Evolutionary conservation across 306 rosid genomes (phyloP), one percentile per base, ranked within the genome.

Genomic region (Alnus glutinosa): DNA sequence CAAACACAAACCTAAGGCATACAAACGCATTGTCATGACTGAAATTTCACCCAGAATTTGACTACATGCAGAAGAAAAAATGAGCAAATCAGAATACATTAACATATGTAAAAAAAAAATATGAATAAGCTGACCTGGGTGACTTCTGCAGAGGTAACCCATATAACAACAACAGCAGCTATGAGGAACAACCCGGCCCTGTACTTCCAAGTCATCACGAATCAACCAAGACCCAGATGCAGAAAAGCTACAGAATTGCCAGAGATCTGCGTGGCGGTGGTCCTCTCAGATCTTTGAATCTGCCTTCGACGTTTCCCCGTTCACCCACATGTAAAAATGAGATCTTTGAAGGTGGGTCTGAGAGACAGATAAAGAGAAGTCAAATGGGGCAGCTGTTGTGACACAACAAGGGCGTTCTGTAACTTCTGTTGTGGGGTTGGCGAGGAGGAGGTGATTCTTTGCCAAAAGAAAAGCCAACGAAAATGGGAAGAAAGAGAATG

Each of bases 61-160:
- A 57, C 62, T 18, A 57, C 18, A 6, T 0, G 28, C 28, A 23
- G 28, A 23, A 23, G 28, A 23, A 23, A 23, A 23, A 23, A 23
- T 23, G 63, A 57, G 34, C n/a, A 23, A 57, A 57, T n/a, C 63
- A 23, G 32, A 19, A 61, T 9, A 63, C 49, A 12, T 18, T n/a
- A 10, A 42, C 3, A 62, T 51, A 16, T 44, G 14, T 44, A 58
- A 46, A 30, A 52, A 79, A 68, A 49, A 46, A 16, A 4, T 59
- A 37, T 59, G 15, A 54, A 1, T 16, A 71, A 82, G 0, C 80
- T 18, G 76, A 92, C 99, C 97, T 96, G 99, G 50, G 99, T 95
- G 52, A 95, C 98, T 88, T 95, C 99, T 39, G 99, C 97, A 19
- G 99, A 95, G 82, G 88, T 81, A 23, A 95, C 98, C 99, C 99